Evolutionary conservation across 805 yeast species (phyloP).

Genomic region (Candida krabiensis): DNA sequence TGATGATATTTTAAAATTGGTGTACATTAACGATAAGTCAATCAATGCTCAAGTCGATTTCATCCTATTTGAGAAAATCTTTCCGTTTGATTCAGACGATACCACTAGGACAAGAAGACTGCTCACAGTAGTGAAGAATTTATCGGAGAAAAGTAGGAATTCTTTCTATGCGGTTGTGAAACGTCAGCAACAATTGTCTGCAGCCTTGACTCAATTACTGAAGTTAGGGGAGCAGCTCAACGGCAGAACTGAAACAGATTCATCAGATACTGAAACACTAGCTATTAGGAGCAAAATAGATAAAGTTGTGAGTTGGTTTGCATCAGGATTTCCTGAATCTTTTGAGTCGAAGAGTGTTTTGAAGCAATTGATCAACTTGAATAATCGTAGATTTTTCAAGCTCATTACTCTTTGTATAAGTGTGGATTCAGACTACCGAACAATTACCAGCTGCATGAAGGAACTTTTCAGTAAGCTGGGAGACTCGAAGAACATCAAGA

Average conservation of each 20-base stretch:
- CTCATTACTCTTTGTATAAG: slow-evolving; percentile 55
- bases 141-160: slow-evolving; percentile 58
- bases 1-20: slow-evolving; percentile 57
- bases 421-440: slow-evolving; percentile 57
- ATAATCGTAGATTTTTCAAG: slow-evolving; percentile 59
- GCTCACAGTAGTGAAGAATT: slow-evolving; percentile 43
- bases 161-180: slow-evolving; percentile 69
- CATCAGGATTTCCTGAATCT: slow-evolving; percentile 53
- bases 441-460: slow-evolving; percentile 59
- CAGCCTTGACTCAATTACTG: slow-evolving; percentile 50
- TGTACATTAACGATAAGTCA: slow-evolving; percentile 69
- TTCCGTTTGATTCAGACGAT: slow-evolving; percentile 51
- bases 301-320: slow-evolving; percentile 62
- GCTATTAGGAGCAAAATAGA: slow-evolving; percentile 38
- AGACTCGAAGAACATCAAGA: slow-evolving; percentile 49
- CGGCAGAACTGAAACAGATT: slow-evolving; percentile 26
- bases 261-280: slow-evolving; percentile 20
- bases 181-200: slow-evolving; percentile 63
- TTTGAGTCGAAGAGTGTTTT: slow-evolving; percentile 50
- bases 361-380: slow-evolving; percentile 50
- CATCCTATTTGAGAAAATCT: slow-evolving; percentile 55
- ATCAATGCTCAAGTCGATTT: slow-evolving; percentile 68
- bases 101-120: slow-evolving; percentile 52
- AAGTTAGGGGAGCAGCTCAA: slow-evolving; percentile 48
- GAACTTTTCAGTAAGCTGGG: slow-evolving; percentile 59